Evolutionary conservation across 345 rosid species (phyloP), one percentile per base, ranked within the genome.

Genomic region (Syzygium oleosum): DNA sequence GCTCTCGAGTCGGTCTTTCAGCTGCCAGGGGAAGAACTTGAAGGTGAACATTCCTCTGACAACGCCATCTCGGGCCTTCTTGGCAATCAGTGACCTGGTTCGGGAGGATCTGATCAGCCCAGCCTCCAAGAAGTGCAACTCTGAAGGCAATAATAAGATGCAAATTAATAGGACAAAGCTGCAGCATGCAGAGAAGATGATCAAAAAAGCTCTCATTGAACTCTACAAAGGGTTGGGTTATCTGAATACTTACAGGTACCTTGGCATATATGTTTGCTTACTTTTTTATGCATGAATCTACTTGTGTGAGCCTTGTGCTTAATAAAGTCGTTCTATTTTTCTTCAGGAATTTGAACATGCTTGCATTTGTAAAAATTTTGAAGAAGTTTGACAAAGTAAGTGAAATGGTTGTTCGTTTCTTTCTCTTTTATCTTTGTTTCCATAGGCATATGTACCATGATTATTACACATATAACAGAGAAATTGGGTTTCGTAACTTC

Each of bases 111-210:
- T 94, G 85, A 92, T 94, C 16, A 94, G 92, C 84, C 98, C 93
- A 85, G 90, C 95, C 52, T 94, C 96, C 1, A 96, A 90, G 90
- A 98, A 95, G 90, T 91, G 91, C 84, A 87, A 88, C 84, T 90
- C 92, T 63, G 96, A 93, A 86, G 96, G 95, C 79, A 91, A 89
- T 53, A 92, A 89, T 91, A 91, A 94, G n/a, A 91, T 87, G 31
- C 49, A 73, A 34, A 93, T 98, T 90, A 97, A 94, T 94, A 95
- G 95, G 91, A 93, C 92, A 9, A 94, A 95, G 91, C 77, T 98
- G 90, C 94, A 92, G 46, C 97, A 94, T 87, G 98, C 99, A 1
- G 96, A 97, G 94, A 98, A 98, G 91, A 98, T 98, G 98, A 96
- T 97, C 7, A 94, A 90, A 92, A 94, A 96, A 86, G 99, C 98